These are phyloP conservation scores for Cyanidiococcus yangmingshanensis DNA, from an alignment of 23 red algal genomes.

Conservation along the genomic window DNA sequence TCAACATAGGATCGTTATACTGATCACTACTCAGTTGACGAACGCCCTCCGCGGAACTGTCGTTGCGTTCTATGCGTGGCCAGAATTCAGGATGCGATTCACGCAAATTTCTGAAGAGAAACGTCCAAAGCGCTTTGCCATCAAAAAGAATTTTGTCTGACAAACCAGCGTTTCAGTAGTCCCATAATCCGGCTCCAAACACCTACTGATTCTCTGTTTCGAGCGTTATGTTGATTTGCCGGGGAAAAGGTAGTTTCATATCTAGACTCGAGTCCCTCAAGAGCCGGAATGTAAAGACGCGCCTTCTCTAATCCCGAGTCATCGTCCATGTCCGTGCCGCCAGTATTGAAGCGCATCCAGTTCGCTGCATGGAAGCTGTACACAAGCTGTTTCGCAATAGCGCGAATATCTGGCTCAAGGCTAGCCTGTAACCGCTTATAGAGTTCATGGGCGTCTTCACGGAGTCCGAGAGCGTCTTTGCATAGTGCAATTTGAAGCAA, in stretches of 20 bases:
- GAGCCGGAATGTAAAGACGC: not conserved
- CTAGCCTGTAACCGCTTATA: not conserved
- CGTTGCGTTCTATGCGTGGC: too few relatives aligned
- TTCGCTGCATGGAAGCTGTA: not conserved
- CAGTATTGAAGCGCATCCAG: not conserved
- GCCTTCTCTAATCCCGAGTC: not conserved
- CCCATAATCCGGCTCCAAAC: too few relatives aligned
- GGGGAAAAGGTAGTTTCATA: not conserved
- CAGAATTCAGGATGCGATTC: too few relatives aligned
- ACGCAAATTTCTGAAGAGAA: too few relatives aligned
- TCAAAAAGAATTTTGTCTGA: too few relatives aligned
- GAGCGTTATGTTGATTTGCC: too few relatives aligned
- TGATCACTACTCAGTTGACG: too few relatives aligned
- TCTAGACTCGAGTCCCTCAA: not conserved
- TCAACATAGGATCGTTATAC: too few relatives aligned
- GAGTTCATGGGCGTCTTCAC: not conserved
- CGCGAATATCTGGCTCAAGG: not conserved
- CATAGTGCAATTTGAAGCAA: not conserved
- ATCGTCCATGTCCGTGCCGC: not conserved
- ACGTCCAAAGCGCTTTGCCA: too few relatives aligned
- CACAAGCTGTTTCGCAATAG: not conserved
- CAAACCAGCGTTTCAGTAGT: too few relatives aligned
- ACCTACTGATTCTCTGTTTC: too few relatives aligned
- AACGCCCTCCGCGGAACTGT: too few relatives aligned
- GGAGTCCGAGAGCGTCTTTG: not conserved